phyloP scores from a whole-genome alignment of 768 basidiomycete genomes.

The Mycena haematopus region DNA sequence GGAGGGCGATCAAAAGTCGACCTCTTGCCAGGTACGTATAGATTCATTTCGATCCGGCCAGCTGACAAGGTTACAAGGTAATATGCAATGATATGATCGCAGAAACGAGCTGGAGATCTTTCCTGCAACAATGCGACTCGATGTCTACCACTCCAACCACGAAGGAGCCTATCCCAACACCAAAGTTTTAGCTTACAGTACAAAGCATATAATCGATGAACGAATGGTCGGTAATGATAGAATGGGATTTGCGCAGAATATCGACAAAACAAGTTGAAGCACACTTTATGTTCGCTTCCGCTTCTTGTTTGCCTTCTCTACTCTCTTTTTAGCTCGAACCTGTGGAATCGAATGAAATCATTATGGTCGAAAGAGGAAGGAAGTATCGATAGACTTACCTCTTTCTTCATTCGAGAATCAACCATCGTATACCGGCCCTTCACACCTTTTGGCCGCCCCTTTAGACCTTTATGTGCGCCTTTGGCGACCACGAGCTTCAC shows the following conservation, averaged over 20 bases:
- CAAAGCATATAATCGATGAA: conserved; percentile 8
- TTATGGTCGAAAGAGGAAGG: neutral
- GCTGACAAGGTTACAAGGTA: conserved; percentile 45
- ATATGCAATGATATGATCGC: conserved; percentile 45
- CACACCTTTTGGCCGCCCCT: conserved; percentile 94
- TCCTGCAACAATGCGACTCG: conserved; percentile 42
- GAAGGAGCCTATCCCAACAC: neutral
- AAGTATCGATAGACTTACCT: conserved; percentile 53
- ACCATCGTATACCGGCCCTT: conserved; percentile 97
- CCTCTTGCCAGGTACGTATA: conserved; percentile 60
- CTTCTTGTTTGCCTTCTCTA: conserved; percentile 75
- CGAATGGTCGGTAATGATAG: neutral
- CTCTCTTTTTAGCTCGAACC: conserved; percentile 84
- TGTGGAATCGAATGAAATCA: conserved; percentile 39
- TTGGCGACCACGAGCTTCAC: conserved; percentile 92
- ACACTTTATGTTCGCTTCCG: conserved; percentile 47
- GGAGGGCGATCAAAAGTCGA: conserved; percentile 57
- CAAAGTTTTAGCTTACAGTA: neutral
- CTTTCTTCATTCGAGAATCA: conserved; percentile 92
- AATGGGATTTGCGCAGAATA: neutral
- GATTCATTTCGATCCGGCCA: neutral
- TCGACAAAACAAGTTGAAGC: neutral
- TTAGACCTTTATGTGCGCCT: conserved; percentile 86
- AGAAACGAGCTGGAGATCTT: conserved; percentile 50
- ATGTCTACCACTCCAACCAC: conserved; percentile 40